Conservation (phyloP, 2,329 filamentous ascomycete species). For the Clonostachys rhizophaga region DNA sequence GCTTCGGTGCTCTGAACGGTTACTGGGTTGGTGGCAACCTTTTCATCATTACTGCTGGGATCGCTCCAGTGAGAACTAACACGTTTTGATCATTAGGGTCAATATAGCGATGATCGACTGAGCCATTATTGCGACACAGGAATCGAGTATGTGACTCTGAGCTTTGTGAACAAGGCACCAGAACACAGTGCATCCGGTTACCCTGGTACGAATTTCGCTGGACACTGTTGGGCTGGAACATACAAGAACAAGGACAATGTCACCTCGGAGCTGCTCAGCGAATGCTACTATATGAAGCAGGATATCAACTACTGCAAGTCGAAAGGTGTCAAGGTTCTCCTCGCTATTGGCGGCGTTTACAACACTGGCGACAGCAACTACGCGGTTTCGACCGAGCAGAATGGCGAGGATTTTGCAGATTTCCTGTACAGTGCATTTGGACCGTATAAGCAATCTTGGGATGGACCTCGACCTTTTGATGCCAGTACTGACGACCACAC, state of each 20-base stretch:
- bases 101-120: slow-evolving; percentile 22
- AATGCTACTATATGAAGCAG: slow-evolving; percentile 26
- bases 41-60: neutral
- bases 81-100: slow-evolving; percentile 22
- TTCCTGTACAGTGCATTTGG: slow-evolving; percentile 32
- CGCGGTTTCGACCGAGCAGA: slow-evolving; percentile 16
- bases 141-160: slow-evolving; percentile 28
- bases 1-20: slow-evolving; percentile 26
- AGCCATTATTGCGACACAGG: slow-evolving; percentile 26
- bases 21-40: slow-evolving; percentile 27
- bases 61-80: neutral
- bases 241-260: slow-evolving; percentile 13
- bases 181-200: slow-evolving; percentile 25
- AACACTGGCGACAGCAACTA: slow-evolving; percentile 20
- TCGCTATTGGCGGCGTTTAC: slow-evolving; percentile 32
- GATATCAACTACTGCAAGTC: slow-evolving; percentile 35
- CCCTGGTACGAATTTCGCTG: slow-evolving; percentile 32
- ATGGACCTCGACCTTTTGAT: slow-evolving; percentile 32
- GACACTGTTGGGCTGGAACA: slow-evolving; percentile 24
- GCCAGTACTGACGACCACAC: slow-evolving; percentile 12
- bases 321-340: slow-evolving; percentile 34
- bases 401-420: slow-evolving; percentile 27
- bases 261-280: slow-evolving; percentile 20
- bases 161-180: slow-evolving; percentile 30
- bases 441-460: slow-evolving; percentile 20